Conservation (phyloP, 169 alveolate species). For the Babesia divergens region DNA sequence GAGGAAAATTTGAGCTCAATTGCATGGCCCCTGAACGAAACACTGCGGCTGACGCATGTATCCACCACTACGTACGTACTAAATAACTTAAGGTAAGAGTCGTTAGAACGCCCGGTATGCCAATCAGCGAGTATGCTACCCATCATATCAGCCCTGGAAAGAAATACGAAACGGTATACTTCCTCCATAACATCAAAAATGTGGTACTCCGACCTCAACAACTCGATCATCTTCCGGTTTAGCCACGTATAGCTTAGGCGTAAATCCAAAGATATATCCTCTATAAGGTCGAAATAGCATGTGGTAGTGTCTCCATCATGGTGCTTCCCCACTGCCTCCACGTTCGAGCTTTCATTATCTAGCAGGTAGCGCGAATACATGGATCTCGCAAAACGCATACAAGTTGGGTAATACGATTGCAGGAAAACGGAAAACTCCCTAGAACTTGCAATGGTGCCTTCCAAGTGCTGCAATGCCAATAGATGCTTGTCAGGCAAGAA, state of each 20-base stretch:
- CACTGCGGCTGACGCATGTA: not conserved
- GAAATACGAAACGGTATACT: constrained; percentile 1
- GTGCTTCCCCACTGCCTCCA: not conserved
- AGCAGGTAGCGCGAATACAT: not conserved
- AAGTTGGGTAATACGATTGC: not conserved
- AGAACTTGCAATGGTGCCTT: not conserved
- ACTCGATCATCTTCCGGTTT: not conserved
- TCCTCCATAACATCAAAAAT: constrained; percentile 7
- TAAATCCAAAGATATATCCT: not conserved
- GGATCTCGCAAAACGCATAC: not conserved
- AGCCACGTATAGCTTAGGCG: not conserved
- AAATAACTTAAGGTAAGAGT: not conserved
- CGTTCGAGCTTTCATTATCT: not conserved
- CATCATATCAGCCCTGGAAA: constrained; percentile 11
- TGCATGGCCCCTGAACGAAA: not conserved
- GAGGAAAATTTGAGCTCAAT: not conserved
- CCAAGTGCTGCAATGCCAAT: not conserved
- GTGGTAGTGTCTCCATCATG: not conserved
- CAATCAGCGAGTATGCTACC: constrained; percentile 2
- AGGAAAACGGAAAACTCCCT: not conserved
- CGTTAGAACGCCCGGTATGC: not conserved
- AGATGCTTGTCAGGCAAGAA: not conserved
- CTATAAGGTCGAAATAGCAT: not conserved
- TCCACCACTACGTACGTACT: not conserved
- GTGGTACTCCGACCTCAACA: not conserved